Evolutionary conservation across 805 yeast species (phyloP), one percentile per base, ranked within the genome.

Genomic region (Scheffersomyces lignosus): DNA sequence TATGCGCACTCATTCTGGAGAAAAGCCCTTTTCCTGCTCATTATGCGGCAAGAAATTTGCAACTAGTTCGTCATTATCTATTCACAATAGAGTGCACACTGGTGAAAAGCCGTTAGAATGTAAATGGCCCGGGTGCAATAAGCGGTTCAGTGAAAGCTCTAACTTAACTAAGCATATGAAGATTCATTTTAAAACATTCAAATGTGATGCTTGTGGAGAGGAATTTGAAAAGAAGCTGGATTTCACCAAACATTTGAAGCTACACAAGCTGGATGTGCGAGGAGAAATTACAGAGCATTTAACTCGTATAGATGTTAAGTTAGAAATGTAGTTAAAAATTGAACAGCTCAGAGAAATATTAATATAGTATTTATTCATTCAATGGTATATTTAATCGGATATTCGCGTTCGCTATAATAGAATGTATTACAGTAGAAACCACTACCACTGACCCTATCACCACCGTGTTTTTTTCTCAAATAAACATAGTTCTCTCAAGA

Each of bases 51-150:
- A 88, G 57, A 57, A 67, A 17, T 91, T 91, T 65, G 84, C 96
- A 8, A 87, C 95, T 2, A 77, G 86, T 18, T 81, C 93, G 3
- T 82, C 93, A 12, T 67, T 90, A 30, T 83, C 88, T 1, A 87
- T 91, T 20, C 98, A 93, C 62, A 61, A 75, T 31, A 70, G 98
- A 42, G 81, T 81, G 2, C 99, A 91, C 60, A 85, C 96, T 1
- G 97, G 97, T 2, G 91, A 84, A 41, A 87, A 84, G 58, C 97
- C 97, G 3, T 66, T 91, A 47, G 66, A 61, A 23, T 91, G 98
- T 60, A 81, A 80, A 44, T 76, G 77, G 62, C 87, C 87, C 0
- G 83, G 86, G 1, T 91, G 99, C 58, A 82, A 79, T 13, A 89
- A 87, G 58, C 62, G 87, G 36, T 91, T 91, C 55, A 83, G 91